Conservation (phyloP, 306 rosid species). For the Cicer cuneatum region DNA sequence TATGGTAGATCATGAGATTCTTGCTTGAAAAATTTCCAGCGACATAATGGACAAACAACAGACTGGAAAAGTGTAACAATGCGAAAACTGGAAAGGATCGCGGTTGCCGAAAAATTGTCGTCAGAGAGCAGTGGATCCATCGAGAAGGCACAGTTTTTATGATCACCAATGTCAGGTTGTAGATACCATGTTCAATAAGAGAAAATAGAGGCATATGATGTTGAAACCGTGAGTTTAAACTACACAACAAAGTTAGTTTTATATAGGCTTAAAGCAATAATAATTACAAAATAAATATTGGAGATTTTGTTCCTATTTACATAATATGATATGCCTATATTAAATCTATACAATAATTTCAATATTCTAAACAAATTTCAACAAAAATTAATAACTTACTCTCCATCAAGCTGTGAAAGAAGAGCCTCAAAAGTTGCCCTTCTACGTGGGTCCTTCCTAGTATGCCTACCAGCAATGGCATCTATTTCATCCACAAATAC, state of each 20-base stretch:
- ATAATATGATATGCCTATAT: neutral
- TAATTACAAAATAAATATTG: neutral
- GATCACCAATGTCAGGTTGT: neutral
- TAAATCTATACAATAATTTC: neutral
- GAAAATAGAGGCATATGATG: neutral
- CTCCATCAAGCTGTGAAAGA: slow-evolving; percentile 94
- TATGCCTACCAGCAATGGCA: slow-evolving; percentile 98
- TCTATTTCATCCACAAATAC: slow-evolving; percentile 98
- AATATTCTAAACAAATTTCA: slow-evolving; percentile 5
- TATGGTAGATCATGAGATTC: neutral
- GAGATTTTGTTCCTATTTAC: neutral
- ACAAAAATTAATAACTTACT: slow-evolving; percentile 62
- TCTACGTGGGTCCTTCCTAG: slow-evolving; percentile 88
- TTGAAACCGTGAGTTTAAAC: neutral
- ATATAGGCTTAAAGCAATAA: neutral
- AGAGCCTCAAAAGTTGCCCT: slow-evolving; percentile 96
- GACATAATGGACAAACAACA: neutral
- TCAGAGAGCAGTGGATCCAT: neutral
- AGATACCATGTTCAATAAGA: slow-evolving; percentile 5
- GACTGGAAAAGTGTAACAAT: neutral
- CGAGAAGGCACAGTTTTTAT: neutral
- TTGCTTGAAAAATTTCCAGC: neutral
- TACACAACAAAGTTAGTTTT: neutral
- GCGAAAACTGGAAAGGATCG: neutral
- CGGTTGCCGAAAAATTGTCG: neutral